Conservation (phyloP, 208 protist species). For the Crithidia bombi region DNA sequence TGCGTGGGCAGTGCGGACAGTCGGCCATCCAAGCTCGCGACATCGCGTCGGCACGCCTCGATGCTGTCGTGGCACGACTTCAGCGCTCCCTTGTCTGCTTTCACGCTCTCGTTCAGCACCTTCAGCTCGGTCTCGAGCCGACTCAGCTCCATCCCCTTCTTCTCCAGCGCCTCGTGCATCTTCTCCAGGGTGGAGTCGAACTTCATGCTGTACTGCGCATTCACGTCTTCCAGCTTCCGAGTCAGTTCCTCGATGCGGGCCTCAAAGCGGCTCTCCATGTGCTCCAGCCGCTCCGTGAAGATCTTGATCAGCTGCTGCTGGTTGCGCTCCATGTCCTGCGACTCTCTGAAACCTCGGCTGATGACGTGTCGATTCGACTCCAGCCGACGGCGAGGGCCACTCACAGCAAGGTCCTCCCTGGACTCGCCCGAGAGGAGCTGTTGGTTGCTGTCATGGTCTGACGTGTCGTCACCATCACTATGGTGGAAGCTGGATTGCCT, state of each 20-base stretch:
- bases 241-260: slow-evolving; percentile 20
- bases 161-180: slow-evolving; percentile 12
- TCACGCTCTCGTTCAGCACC: slow-evolving; percentile 13
- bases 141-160: slow-evolving; percentile 4
- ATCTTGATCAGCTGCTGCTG: slow-evolving; percentile 75
- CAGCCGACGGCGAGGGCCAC: slow-evolving; percentile 11
- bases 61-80: slow-evolving; percentile 28
- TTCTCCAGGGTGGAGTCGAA: slow-evolving; percentile 14
- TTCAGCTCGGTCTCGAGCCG: slow-evolving; percentile 23
- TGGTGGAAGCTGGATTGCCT: background rate
- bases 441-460: background rate
- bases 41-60: slow-evolving; percentile 21
- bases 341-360: slow-evolving; percentile 12
- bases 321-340: slow-evolving; percentile 20
- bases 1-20: slow-evolving; percentile 11
- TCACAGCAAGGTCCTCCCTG: background rate
- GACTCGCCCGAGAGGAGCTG: background rate
- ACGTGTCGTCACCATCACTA: background rate
- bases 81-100: slow-evolving; percentile 7
- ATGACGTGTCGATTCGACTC: slow-evolving; percentile 13
- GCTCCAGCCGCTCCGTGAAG: slow-evolving; percentile 36
- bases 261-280: slow-evolving; percentile 43
- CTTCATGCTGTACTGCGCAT: slow-evolving; percentile 8
- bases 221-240: slow-evolving; percentile 19
- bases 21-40: slow-evolving; percentile 21